phyloP scores from a whole-genome alignment of 176 grass and related monocot species.

The Bolboschoenus planiculmis region DNA sequence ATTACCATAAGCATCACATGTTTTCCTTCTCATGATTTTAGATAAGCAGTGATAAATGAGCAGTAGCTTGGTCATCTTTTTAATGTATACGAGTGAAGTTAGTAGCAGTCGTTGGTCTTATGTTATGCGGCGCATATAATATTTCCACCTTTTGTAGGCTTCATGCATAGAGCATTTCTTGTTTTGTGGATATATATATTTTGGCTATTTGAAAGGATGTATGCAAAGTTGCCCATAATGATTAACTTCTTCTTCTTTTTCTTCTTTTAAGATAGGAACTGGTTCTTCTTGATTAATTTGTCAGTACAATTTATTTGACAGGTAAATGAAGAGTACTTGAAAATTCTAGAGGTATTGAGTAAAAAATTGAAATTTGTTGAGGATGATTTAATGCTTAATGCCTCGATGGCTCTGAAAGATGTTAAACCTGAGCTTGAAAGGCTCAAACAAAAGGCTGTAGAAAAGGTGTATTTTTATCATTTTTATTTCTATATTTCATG shows the following conservation, averaged over 20 bases:
- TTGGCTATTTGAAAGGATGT: not conserved
- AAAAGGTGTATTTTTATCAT: constrained; percentile 41
- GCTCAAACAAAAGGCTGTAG: constrained; percentile 54
- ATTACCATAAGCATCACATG: not conserved
- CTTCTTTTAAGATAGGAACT: constrained; percentile 8
- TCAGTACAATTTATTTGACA: constrained; percentile 41
- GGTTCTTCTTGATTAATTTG: constrained; percentile 36
- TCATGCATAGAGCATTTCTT: not conserved
- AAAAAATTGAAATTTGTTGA: constrained; percentile 77
- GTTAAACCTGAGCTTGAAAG: constrained; percentile 65
- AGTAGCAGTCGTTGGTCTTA: not conserved
- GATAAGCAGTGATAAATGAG: not conserved
- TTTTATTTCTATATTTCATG: not conserved
- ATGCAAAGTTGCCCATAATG: not conserved
- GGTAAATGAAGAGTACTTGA: constrained; percentile 68
- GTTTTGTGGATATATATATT: not conserved
- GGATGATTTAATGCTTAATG: constrained; percentile 53
- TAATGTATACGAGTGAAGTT: not conserved
- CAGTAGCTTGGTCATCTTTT: not conserved
- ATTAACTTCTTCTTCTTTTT: constrained; percentile 14
- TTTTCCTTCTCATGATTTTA: not conserved
- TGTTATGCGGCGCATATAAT: not conserved
- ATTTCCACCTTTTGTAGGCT: not conserved
- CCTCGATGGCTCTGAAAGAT: constrained; percentile 74
- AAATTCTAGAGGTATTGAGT: constrained; percentile 57